Base-by-base conservation (phyloP, 2,329 filamentous ascomycete species). In the Xylaria sp. region DNA sequence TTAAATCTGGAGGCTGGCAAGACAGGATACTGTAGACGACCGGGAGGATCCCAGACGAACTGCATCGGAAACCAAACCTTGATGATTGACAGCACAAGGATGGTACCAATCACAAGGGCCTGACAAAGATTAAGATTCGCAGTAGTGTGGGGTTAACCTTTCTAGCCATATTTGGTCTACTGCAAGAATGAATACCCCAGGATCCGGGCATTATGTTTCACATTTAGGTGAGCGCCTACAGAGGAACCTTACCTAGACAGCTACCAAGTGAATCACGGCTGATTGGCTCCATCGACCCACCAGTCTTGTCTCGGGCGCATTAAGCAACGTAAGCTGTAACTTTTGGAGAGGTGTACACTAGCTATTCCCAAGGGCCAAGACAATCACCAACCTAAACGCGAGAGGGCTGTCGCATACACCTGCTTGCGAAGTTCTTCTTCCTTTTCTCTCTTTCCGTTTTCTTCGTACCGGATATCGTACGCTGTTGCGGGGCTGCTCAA, bases 261-360 rank as follows among this genome's bases (percentile, higher is more conserved):
- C 46, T 26, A 15, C 44, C 17, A 48, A 42, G 28, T 28, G 6
- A 31, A 26, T n/a, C 33, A 33, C 51, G 10, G 17, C 20, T 58
- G 23, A 58, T 58, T 28, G 56, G 38, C 1, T 2, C 13, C 17
- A 13, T 31, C 36, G 51, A 33, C 42, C 42, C 31, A 49, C 31
- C 15, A 17, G 54, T 23, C 48, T 56, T 53, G 36, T 44, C 53
- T 36, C 54, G 62, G 62, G 51, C 49, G 72, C 73, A 74, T 74
- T 69, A 66, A 72, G 75, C 75, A 76, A 77, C 75, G 75, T 76
- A 76, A 77, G 73, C 75, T 74, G 65, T 66, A 73, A 74, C 75
- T 74, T 74, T 74, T 73, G 56, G 65, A 71, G 72, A 74, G 66
- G 63, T 71, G 63, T 66, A 65, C 62, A 68, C 58, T 65, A 74